These are phyloP conservation scores for Hypoxylon subgilvum DNA, from an alignment of 495 filamentous ascomycete species.

Conservation along the genomic window DNA sequence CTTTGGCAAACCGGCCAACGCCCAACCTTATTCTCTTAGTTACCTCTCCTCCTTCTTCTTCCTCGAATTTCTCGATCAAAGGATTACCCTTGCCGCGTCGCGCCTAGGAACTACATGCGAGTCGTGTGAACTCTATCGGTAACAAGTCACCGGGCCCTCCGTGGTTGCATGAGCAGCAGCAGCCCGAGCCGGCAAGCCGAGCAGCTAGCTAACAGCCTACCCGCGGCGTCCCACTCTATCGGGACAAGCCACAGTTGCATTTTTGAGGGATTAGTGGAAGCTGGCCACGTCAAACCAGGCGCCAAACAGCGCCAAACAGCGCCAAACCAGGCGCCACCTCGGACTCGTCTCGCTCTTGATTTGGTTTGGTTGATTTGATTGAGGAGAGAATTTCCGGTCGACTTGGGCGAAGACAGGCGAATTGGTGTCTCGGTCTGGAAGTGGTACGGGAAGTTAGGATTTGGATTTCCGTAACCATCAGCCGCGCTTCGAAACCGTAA, in stretches of 20 bases:
- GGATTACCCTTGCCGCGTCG: conserved; percentile 24
- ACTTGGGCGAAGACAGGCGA: not conserved
- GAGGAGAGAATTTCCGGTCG: no score
- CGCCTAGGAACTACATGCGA: conserved; percentile 23
- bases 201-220: conserved; percentile 27
- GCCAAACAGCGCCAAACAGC: not conserved
- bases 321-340: not conserved
- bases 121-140: conserved; percentile 29
- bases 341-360: not conserved
- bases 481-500: conserved; percentile 4
- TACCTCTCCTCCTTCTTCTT: no score
- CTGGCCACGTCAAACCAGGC: conserved; percentile 13
- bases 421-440: no score
- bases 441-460: not conserved
- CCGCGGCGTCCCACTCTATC: conserved; percentile 32
- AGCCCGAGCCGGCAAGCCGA: conserved; percentile 39
- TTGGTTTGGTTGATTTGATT: not conserved
- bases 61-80: conserved; percentile 18
- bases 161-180: conserved; percentile 29
- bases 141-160: conserved; percentile 18
- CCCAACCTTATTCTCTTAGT: conserved; percentile 22
- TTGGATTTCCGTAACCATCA: no score
- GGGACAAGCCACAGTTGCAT: conserved; percentile 39
- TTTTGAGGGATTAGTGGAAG: conserved; percentile 30
- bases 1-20: conserved; percentile 24